phyloP scores from a whole-genome alignment of 2,329 filamentous ascomycete species.

The Trichocomaceae sp. region DNA sequence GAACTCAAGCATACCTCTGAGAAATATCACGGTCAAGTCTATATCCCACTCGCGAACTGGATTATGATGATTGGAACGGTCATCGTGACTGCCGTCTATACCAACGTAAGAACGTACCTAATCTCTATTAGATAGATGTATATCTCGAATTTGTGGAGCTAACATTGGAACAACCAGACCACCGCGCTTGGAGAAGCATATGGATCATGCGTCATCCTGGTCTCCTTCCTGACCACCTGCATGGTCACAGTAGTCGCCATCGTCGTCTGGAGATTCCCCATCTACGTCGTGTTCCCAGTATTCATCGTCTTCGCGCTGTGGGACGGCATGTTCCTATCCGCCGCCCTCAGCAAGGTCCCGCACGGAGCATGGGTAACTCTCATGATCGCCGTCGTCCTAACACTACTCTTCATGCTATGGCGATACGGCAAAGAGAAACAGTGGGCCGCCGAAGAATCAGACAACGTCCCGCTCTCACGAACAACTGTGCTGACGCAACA shows the following conservation, averaged over 20 bases:
- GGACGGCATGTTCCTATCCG: constrained; percentile 64
- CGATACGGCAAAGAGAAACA: constrained; percentile 72
- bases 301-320: constrained; percentile 60
- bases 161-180: constrained; percentile 47
- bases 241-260: constrained; percentile 67
- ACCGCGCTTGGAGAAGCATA: constrained; percentile 67
- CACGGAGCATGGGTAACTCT: constrained; percentile 74
- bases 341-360: constrained; percentile 65
- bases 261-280: constrained; percentile 62
- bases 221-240: constrained; percentile 70
- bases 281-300: constrained; percentile 53
- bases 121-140: background rate
- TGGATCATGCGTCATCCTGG: constrained; percentile 71
- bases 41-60: constrained; percentile 71
- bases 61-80: constrained; percentile 68
- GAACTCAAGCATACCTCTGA: constrained; percentile 65
- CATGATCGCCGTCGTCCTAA: constrained; percentile 56
- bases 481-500: constrained; percentile 17
- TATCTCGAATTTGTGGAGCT: background rate
- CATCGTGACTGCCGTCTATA: constrained; percentile 67
- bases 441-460: constrained; percentile 62
- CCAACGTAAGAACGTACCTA: constrained; percentile 41
- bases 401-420: constrained; percentile 65
- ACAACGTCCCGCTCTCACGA: constrained; percentile 46
- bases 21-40: constrained; percentile 66